Evolutionary conservation across 2,329 filamentous ascomycete species (phyloP).

Genomic region (Diplocarpon rosae): DNA sequence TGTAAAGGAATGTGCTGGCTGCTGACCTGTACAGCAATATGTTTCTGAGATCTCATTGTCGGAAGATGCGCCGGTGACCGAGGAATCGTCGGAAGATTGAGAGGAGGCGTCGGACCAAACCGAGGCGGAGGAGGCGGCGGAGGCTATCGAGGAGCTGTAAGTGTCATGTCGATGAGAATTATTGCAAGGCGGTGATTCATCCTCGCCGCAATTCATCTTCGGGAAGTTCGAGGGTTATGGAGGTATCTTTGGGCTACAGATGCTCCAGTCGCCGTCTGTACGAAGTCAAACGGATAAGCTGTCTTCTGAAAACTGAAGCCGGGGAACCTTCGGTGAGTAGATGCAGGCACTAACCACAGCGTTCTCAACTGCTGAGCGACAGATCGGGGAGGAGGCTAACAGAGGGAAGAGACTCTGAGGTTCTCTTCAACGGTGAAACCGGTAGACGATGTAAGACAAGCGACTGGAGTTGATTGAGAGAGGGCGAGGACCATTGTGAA

Average conservation of each 20-base stretch:
- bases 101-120: slow-evolving; percentile 66
- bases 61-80: slow-evolving; percentile 46
- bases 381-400: slow-evolving; percentile 29
- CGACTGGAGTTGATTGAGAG: slow-evolving; percentile 44
- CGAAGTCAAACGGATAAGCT: slow-evolving; percentile 39
- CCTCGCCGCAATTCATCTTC: slow-evolving; percentile 49
- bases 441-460: slow-evolving; percentile 50
- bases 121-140: slow-evolving; percentile 65
- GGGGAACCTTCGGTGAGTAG: slow-evolving; percentile 33
- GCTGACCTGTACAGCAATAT: slow-evolving; percentile 28
- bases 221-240: slow-evolving; percentile 24
- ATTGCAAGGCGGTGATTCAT: slow-evolving; percentile 42
- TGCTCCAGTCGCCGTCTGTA: slow-evolving; percentile 46
- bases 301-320: slow-evolving; percentile 30
- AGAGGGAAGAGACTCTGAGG: slow-evolving; percentile 31
- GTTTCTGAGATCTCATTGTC: slow-evolving; percentile 37
- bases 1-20: slow-evolving; percentile 26
- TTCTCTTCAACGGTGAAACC: slow-evolving; percentile 45
- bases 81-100: slow-evolving; percentile 59
- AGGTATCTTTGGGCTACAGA: slow-evolving; percentile 14
- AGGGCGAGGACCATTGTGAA: slow-evolving; percentile 48
- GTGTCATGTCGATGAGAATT: slow-evolving; percentile 40
- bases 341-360: slow-evolving; percentile 30
- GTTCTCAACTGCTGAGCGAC: slow-evolving; percentile 29
- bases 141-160: slow-evolving; percentile 61